Evolutionary conservation across 1,284 basidiomycete genomes (phyloP), one percentile per base, ranked within the genome.

Genomic region (Spongispora temasekensis): DNA sequence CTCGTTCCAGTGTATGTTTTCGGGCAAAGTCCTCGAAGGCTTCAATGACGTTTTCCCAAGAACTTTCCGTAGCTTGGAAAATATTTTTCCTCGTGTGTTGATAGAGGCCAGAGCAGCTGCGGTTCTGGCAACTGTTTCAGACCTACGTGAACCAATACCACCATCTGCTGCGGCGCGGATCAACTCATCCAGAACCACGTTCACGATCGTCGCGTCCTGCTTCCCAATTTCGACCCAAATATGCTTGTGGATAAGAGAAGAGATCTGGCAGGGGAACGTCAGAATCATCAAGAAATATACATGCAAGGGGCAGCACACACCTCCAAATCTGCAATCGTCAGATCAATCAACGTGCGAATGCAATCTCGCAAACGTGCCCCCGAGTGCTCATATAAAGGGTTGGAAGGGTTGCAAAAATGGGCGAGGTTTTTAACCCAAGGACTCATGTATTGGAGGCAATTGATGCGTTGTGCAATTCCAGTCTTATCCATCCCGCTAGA

Each of bases 371-470:
- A 76, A 64, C 86, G 82, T 6, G 87, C 84, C 6, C 86, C 88
- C 2, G 90, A 89, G 42, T 84, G 81, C 61, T 93, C 91, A 63
- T 83, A 91, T 25, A 86, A 73, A 28, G 78, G 73, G 64, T 82
- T 83, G 1, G 86, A 84, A 1, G 93, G 89, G 66, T 89, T 88
- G 40, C 86, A 84, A 67, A 92, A 95, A 23, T 79, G 72, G 2
- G 85, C 79, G 3, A 97, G 78, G 68, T 95, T 95, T 71, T 83
- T 87, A 52, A 96, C 82, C 94, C 94, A 97, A 3, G 94, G 93
- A 50, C 83, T 84, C 78, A 95, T 82, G 69, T 94, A 95, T 62
- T 90, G 86, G 21, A 95, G 73, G 67, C 88, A 93, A 57, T 83
- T 84, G 30, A 91, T 84, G 57, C 88, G 86, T 59, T 88, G 87